Conservation (phyloP, 108 stramenopile genomes). For the Cyclotella atomus region DNA sequence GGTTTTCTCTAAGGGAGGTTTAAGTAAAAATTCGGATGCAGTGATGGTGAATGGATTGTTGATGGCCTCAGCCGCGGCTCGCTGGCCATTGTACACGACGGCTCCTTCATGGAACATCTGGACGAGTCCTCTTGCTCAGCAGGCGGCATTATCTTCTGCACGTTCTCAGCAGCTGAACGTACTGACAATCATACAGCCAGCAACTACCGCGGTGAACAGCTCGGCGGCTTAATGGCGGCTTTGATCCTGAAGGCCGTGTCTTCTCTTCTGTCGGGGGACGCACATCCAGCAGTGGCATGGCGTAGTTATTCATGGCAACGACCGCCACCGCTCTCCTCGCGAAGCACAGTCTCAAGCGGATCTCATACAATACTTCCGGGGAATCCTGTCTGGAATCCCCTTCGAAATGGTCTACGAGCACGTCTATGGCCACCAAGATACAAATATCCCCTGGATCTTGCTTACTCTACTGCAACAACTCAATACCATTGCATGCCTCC, state of each 20-base stretch:
- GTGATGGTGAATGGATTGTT: slow-evolving; percentile 6
- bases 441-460: no score
- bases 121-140: neutral
- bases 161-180: neutral
- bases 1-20: no score
- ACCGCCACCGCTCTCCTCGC: neutral
- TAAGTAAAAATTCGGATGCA: no score
- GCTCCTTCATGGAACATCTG: neutral
- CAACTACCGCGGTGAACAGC: slow-evolving; percentile 11
- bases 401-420: neutral
- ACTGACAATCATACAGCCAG: neutral
- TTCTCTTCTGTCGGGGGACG: neutral
- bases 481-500: neutral
- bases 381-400: neutral
- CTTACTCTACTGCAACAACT: slow-evolving; percentile 1
- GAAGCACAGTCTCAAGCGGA: neutral
- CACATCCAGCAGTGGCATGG: neutral
- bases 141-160: neutral
- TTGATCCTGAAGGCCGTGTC: neutral
- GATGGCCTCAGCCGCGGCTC: neutral
- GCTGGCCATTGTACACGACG: neutral
- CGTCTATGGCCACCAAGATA: slow-evolving; percentile 3
- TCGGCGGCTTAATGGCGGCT: neutral
- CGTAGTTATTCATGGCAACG: neutral
- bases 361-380: neutral